phyloP scores from a whole-genome alignment of 2,329 filamentous ascomycete genomes.

The Xylaria sp. region DNA sequence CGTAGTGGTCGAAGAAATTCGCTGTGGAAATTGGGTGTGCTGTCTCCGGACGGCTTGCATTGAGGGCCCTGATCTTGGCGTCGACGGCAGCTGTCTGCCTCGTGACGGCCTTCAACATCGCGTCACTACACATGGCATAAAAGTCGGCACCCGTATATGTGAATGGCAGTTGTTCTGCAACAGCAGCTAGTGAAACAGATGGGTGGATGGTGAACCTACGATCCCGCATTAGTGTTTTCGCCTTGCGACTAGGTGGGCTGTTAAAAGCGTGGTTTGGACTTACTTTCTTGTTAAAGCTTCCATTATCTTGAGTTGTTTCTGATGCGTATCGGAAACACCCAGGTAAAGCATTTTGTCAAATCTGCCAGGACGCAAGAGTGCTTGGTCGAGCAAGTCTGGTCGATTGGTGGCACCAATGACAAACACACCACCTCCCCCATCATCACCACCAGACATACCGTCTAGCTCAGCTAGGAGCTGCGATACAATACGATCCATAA shows the following conservation, averaged over 20 bases:
- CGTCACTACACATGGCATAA: slow-evolving; percentile 96
- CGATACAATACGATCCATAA: slow-evolving; percentile 97
- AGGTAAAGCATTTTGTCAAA: slow-evolving; percentile 99
- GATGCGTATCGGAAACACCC: slow-evolving; percentile 94
- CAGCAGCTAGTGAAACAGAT: slow-evolving; percentile 76
- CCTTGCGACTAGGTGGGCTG: neutral
- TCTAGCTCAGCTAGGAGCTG: slow-evolving; percentile 95
- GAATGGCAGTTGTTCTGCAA: slow-evolving; percentile 85
- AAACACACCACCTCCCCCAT: slow-evolving; percentile 85
- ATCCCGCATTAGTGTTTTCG: slow-evolving; percentile 28
- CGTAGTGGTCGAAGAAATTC: slow-evolving; percentile 95
- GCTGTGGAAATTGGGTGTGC: slow-evolving; percentile 77
- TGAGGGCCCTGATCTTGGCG: slow-evolving; percentile 79
- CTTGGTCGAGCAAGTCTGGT: slow-evolving; percentile 91
- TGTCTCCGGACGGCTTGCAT: slow-evolving; percentile 57
- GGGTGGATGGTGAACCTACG: slow-evolving; percentile 86
- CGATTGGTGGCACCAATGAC: slow-evolving; percentile 97
- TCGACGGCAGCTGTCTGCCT: slow-evolving; percentile 87
- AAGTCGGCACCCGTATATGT: slow-evolving; percentile 98
- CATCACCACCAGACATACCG: slow-evolving; percentile 94
- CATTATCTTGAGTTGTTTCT: slow-evolving; percentile 94
- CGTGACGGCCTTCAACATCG: slow-evolving; percentile 98
- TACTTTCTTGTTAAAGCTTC: slow-evolving; percentile 95
- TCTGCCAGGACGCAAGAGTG: slow-evolving; percentile 85
- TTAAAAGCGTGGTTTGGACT: slow-evolving; percentile 50